phyloP scores from a whole-genome alignment of 2,329 filamentous ascomycete genomes.

The Aspergillus spinulosporus region DNA sequence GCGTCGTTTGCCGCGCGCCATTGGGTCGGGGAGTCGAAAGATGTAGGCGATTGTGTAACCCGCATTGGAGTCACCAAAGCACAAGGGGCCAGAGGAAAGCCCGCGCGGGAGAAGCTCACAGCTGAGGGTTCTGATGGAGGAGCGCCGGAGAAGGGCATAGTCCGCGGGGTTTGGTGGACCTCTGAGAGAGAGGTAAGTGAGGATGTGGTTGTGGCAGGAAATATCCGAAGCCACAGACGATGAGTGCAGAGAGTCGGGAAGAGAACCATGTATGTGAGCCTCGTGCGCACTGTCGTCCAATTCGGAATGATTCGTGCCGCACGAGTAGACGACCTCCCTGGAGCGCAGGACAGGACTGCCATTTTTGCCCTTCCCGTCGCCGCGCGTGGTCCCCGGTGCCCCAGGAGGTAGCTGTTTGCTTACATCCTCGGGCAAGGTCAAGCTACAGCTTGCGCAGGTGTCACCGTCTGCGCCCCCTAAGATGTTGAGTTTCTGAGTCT shows the following conservation, averaged over 20 bases:
- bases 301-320: conserved; percentile 43
- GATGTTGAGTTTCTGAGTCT: conserved; percentile 49
- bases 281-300: conserved; percentile 38
- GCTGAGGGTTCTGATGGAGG: conserved; percentile 59
- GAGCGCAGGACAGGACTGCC: conserved; percentile 58
- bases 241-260: conserved; percentile 41
- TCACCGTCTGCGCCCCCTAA: conserved; percentile 49
- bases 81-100: conserved; percentile 58
- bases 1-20: conserved; percentile 57
- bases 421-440: conserved; percentile 56
- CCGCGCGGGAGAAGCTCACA: conserved; percentile 58
- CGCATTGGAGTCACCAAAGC: conserved; percentile 56
- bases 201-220: conserved; percentile 56
- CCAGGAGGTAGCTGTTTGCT: conserved; percentile 55
- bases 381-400: conserved; percentile 52
- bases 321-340: conserved; percentile 55
- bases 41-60: conserved; percentile 62
- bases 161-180: conserved; percentile 55
- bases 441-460: conserved; percentile 59
- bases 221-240: conserved; percentile 47
- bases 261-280: conserved; percentile 39
- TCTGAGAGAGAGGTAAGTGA: conserved; percentile 60
- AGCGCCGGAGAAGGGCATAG: conserved; percentile 57
- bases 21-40: conserved; percentile 59
- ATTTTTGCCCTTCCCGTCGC: conserved; percentile 52